Conservation (phyloP, 1,139 yeast species). For the Candida gigantensis region DNA sequence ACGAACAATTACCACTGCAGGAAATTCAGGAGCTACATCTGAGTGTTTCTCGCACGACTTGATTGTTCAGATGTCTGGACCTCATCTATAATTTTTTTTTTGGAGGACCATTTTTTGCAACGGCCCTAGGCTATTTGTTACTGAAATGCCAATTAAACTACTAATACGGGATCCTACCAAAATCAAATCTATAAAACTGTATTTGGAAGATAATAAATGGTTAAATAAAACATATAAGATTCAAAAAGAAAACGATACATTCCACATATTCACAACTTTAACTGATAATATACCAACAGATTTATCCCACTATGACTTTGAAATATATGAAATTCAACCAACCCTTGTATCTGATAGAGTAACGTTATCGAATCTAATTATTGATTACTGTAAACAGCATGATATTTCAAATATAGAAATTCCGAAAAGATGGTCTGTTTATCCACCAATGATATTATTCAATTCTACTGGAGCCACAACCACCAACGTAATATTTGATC, state of each 20-base stretch:
- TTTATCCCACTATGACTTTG: conserved; percentile 8
- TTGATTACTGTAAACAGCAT: conserved; percentile 6
- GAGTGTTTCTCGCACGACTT: too few species aligned
- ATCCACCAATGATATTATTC: conserved; percentile 68
- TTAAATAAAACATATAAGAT: conserved; percentile 30
- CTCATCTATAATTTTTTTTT: too few species aligned
- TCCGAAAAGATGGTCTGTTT: conserved; percentile 61
- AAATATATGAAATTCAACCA: conserved; percentile 8
- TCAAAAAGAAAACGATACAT: conserved; percentile 12
- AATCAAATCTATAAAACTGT: conserved; percentile 27
- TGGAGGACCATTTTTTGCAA: too few species aligned
- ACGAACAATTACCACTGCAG: too few species aligned
- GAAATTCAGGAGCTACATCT: too few species aligned
- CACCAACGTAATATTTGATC: conserved; percentile 9
- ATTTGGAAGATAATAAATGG: conserved; percentile 21
- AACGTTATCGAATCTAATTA: conserved; percentile 8
- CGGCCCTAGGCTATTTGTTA: too few species aligned
- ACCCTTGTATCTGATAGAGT: too few species aligned
- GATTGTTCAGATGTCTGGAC: too few species aligned
- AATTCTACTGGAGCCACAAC: conserved; percentile 24
- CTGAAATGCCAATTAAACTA: conserved; percentile 14
- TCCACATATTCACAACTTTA: conserved; percentile 14
- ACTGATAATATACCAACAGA: conserved; percentile 8
- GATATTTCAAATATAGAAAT: conserved; percentile 15
- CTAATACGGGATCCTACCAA: conserved; percentile 17